Conservation (phyloP, 2,329 filamentous ascomycete genomes). For the Fusarium phyllophilum region DNA sequence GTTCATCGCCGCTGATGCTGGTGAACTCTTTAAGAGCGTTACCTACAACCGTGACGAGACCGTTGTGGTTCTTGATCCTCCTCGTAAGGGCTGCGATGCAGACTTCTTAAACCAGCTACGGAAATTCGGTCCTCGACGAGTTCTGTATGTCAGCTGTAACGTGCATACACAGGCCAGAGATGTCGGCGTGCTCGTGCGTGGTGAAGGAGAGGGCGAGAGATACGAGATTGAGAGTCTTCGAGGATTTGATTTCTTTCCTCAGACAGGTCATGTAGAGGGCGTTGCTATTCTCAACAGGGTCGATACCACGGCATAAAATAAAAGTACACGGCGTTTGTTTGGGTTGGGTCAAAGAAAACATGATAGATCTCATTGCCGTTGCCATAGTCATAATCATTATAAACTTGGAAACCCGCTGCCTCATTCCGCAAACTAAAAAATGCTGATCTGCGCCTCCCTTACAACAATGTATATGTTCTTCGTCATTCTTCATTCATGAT, state of each 20-base stretch:
- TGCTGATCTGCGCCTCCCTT: not conserved
- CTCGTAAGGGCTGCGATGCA: conserved; percentile 91
- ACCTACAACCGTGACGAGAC: conserved; percentile 81
- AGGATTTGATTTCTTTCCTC: conserved; percentile 98
- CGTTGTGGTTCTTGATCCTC: conserved; percentile 95
- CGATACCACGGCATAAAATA: conserved; percentile 43
- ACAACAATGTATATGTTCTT: conserved; percentile 10
- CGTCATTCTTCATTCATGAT: conserved; percentile 23
- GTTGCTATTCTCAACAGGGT: conserved; percentile 72
- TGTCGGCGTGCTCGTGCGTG: conserved; percentile 85
- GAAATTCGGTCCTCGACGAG: conserved; percentile 77
- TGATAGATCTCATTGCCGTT: conserved; percentile 26
- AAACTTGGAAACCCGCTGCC: conserved; percentile 21
- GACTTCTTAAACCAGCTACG: conserved; percentile 86
- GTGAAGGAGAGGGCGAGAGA: conserved; percentile 59
- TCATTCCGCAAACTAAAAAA: conserved; percentile 7
- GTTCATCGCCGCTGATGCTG: conserved; percentile 91
- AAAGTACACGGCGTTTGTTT: conserved; percentile 19
- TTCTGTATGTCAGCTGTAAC: conserved; percentile 97
- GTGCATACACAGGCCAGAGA: conserved; percentile 97
- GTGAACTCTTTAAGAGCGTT: conserved; percentile 81
- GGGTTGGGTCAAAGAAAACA: conserved; percentile 4
- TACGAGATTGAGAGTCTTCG: conserved; percentile 92
- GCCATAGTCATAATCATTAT: conserved; percentile 33
- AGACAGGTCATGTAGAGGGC: conserved; percentile 78